Evolutionary conservation across 352 stramenopile species (phyloP).

Genomic region (Phytophthora sojae): DNA sequence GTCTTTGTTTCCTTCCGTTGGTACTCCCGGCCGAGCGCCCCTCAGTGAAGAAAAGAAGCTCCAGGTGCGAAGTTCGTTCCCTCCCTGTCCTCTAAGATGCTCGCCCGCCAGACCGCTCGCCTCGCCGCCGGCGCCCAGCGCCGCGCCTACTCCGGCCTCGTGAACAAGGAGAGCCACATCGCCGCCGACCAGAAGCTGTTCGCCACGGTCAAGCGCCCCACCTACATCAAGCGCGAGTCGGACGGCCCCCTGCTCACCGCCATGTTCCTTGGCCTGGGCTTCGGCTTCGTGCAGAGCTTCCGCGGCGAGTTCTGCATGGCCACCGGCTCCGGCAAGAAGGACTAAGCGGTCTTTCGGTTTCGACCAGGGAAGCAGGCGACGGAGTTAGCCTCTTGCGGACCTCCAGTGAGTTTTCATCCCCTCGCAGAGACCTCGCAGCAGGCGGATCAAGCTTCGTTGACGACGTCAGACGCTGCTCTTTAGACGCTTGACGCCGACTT

Average conservation of each 20-base stretch:
- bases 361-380: neutral
- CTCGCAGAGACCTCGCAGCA: neutral
- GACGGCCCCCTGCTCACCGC: slow-evolving; percentile 51
- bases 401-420: neutral
- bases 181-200: slow-evolving; percentile 75
- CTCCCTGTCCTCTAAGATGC: slow-evolving; percentile 41
- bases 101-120: slow-evolving; percentile 62
- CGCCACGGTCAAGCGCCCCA: slow-evolving; percentile 59
- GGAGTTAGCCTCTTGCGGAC: neutral
- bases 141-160: slow-evolving; percentile 61
- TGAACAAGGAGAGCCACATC: slow-evolving; percentile 79
- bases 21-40: slow-evolving; percentile 1
- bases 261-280: slow-evolving; percentile 51
- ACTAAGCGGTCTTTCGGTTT: slow-evolving; percentile 43
- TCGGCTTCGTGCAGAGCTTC: slow-evolving; percentile 70
- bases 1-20: slow-evolving; percentile 30
- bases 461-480: neutral
- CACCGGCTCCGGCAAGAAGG: slow-evolving; percentile 73
- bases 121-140: slow-evolving; percentile 41
- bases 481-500: neutral
- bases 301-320: slow-evolving; percentile 79
- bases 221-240: slow-evolving; percentile 71
- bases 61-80: slow-evolving; percentile 26
- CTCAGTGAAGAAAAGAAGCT: slow-evolving; percentile 42
- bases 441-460: neutral